These are phyloP conservation scores for Komagataella pastoris DNA, from an alignment of 805 yeast species.

Conservation along the genomic window DNA sequence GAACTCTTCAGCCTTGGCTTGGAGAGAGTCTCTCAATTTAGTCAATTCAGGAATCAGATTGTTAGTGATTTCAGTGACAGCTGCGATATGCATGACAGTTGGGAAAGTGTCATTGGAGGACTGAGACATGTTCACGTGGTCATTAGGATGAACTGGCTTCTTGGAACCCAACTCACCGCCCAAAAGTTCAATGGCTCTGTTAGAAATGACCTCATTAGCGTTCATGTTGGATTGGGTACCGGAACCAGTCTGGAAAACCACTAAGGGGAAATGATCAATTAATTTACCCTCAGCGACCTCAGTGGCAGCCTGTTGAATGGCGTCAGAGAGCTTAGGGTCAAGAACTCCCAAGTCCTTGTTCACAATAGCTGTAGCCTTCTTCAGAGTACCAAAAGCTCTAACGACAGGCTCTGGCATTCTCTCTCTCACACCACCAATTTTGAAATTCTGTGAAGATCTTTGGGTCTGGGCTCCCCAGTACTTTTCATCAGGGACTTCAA, in stretches of 20 bases:
- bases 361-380: constrained; percentile 90
- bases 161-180: constrained; percentile 92
- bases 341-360: constrained; percentile 70
- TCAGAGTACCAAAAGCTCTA: constrained; percentile 84
- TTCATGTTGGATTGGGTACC: constrained; percentile 99
- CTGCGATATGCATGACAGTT: constrained; percentile 98
- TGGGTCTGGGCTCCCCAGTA: constrained; percentile 99
- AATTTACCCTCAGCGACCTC: constrained; percentile 91
- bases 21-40: constrained; percentile 65
- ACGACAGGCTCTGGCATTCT: constrained; percentile 85
- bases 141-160: constrained; percentile 94
- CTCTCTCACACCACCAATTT: constrained; percentile 89
- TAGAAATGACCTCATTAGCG: constrained; percentile 96
- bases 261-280: constrained; percentile 91
- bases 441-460: constrained; percentile 85
- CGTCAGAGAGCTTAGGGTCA: constrained; percentile 72
- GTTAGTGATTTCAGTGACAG: constrained; percentile 75
- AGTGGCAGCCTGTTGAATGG: constrained; percentile 88
- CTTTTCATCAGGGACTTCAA: constrained; percentile 73
- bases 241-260: constrained; percentile 97
- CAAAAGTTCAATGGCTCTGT: constrained; percentile 92
- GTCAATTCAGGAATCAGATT: constrained; percentile 71
- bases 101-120: constrained; percentile 99
- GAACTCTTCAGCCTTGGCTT: constrained; percentile 72
- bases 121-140: constrained; percentile 96